phyloP scores from a whole-genome alignment of 192 early-diverging fungal genomes.

The Ramicandelaber brevisporus region DNA sequence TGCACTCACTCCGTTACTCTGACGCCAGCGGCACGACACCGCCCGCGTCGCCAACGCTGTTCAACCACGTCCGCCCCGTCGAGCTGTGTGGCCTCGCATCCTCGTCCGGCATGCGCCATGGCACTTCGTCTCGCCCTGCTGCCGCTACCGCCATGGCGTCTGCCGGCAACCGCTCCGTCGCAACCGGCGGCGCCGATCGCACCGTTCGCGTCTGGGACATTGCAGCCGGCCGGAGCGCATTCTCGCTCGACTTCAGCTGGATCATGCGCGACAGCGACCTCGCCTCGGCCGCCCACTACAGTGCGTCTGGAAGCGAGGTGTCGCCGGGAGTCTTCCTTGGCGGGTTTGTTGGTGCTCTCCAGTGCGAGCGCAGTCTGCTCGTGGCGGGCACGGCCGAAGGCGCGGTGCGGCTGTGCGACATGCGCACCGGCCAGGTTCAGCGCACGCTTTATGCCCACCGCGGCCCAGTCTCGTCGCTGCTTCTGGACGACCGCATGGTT shows the following conservation, averaged over 20 bases:
- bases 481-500: slow-evolving; percentile 42
- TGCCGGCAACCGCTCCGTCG: slow-evolving; percentile 7
- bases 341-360: slow-evolving; percentile 38
- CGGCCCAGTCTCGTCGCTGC: slow-evolving; percentile 26
- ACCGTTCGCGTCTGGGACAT: slow-evolving; percentile 62
- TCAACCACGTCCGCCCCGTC: slow-evolving; percentile 4
- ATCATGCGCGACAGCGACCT: slow-evolving; percentile 11
- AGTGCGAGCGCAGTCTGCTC: slow-evolving; percentile 45
- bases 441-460: slow-evolving; percentile 40
- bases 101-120: no score
- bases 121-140: slow-evolving; percentile 7
- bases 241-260: slow-evolving; percentile 44
- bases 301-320: slow-evolving; percentile 1
- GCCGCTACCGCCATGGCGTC: slow-evolving; percentile 17
- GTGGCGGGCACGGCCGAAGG: slow-evolving; percentile 52
- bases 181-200: slow-evolving; percentile 46
- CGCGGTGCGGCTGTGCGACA: slow-evolving; percentile 49
- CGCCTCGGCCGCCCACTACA: neutral
- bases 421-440: slow-evolving; percentile 43
- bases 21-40: slow-evolving; percentile 10
- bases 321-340: slow-evolving; percentile 5
- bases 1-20: neutral
- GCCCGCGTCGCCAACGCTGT: slow-evolving; percentile 15
- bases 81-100: slow-evolving; percentile 13
- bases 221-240: slow-evolving; percentile 28